Evolutionary conservation across 257 asterid species (phyloP).

Genomic region (Petunia secreta): DNA sequence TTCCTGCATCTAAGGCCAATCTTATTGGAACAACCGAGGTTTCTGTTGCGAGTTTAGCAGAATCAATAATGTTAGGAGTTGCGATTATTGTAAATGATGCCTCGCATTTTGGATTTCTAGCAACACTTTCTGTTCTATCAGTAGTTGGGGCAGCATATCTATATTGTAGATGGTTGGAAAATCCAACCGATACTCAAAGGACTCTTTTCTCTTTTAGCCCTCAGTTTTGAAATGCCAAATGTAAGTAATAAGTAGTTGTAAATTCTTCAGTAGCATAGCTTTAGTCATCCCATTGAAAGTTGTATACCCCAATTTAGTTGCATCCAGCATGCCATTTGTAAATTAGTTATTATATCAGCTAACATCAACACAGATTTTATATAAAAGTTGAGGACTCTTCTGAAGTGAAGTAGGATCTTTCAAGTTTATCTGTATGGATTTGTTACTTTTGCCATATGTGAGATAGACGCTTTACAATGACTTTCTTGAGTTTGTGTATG

Average conservation of each 20-base stretch:
- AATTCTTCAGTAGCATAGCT: not conserved
- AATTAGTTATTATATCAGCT: not conserved
- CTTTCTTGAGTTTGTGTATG: not conserved
- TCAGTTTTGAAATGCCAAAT: constrained; percentile 39
- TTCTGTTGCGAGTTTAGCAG: constrained; percentile 92
- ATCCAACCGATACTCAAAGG: constrained; percentile 75
- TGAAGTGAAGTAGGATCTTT: constrained; percentile 12
- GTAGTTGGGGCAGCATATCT: constrained; percentile 84
- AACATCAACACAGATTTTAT: not conserved
- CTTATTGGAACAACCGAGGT: constrained; percentile 94
- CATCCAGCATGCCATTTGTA: constrained; percentile 7
- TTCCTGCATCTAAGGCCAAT: constrained; percentile 92
- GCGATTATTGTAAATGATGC: constrained; percentile 82
- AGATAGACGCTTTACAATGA: not conserved
- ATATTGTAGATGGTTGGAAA: constrained; percentile 82
- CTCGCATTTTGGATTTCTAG: constrained; percentile 81
- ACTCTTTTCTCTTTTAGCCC: constrained; percentile 68
- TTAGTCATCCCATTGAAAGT: not conserved
- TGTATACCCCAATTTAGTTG: not conserved
- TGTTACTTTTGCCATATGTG: not conserved
- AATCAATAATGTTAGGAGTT: constrained; percentile 83
- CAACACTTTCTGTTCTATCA: constrained; percentile 71
- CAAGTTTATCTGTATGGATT: constrained; percentile 12
- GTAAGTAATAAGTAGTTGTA: constrained; percentile 41
- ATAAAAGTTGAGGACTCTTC: not conserved